Base-by-base conservation (phyloP, 805 yeast genomes). In the Wickerhamiella azymoides region DNA sequence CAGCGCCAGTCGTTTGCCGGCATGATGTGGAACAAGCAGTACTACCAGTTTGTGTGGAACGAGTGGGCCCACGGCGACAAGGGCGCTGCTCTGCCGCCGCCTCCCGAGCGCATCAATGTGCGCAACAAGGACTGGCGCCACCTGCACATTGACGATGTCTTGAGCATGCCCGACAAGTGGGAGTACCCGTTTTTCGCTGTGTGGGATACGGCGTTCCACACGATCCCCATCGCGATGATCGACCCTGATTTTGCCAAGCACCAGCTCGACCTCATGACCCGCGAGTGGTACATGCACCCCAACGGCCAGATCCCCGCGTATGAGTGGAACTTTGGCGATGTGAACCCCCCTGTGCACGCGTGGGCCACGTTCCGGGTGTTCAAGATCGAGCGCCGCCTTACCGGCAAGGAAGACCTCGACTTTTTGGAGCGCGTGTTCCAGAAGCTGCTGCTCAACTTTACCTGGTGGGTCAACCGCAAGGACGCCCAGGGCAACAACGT, bases 231-330 rank as follows among this genome's bases (percentile, higher is more conserved):
- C 51, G 89, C 95, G 5, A 83, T 86, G 86, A 77, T 86, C 57
- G 96, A 86, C 62, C 94, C 95, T 1, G 84, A 75, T 46, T 86
- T 84, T 66, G 93, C 96, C 30, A 86, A 86, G 62, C 79, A 76
- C 55, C 96, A 86, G 65, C 71, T 86, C 54, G 94, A 81, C 60
- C 67, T 86, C 47, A 67, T 86, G 60, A 80, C 94, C 26, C 73
- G 95, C 58, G 96, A 86, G 64, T 86, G 96, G 96, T 86, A 86
- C 60, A 84, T 85, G 93, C 95, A 89, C 60, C 96, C 96, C 39
- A 86, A 86, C 61, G 96, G 96, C n/a, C 96, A 88, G 63, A 76
- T 85, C 52, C 96, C 96, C 0, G 95, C 96, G 11, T 86, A 86
- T 62, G 96, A 86, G 64, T 86, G 96, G 96, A 86, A 88, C 61